phyloP scores from a whole-genome alignment of 805 yeast species.

The Jamesozyma lodderae region DNA sequence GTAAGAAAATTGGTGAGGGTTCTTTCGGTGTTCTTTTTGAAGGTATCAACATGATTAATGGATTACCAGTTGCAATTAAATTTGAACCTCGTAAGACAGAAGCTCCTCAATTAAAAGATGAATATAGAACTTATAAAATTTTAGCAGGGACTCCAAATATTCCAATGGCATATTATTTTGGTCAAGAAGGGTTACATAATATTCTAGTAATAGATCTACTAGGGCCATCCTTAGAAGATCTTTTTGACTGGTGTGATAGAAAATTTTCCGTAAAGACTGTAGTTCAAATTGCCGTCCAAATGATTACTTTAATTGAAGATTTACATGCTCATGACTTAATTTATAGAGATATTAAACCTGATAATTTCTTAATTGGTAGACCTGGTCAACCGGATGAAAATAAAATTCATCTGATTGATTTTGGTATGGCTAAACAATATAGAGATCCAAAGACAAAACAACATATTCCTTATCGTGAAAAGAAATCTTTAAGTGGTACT shows the following conservation, averaged over 20 bases:
- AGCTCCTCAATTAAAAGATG: conserved; percentile 95
- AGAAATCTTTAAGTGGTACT: conserved; percentile 91
- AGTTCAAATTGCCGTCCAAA: conserved; percentile 89
- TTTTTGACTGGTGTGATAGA: conserved; percentile 98
- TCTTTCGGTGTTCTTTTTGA: conserved; percentile 97
- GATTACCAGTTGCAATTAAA: conserved; percentile 84
- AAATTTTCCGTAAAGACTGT: conserved; percentile 81
- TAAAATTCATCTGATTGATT: conserved; percentile 82
- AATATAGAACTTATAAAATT: conserved; percentile 86
- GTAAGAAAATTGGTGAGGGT: conserved; percentile 97
- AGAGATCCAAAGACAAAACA: conserved; percentile 93
- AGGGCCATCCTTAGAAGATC: conserved; percentile 93
- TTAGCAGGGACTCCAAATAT: conserved; percentile 79
- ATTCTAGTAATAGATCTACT: conserved; percentile 87
- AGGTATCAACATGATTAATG: conserved; percentile 86
- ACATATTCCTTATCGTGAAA: conserved; percentile 94
- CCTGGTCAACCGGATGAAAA: conserved; percentile 82
- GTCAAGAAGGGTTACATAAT: conserved; percentile 96
- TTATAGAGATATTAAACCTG: conserved; percentile 96
- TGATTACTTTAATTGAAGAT: conserved; percentile 79
- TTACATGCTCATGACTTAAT: conserved; percentile 86
- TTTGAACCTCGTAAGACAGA: conserved; percentile 95
- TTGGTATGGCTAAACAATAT: conserved; percentile 98
- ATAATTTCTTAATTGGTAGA: conserved; percentile 89
- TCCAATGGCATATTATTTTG: conserved; percentile 93